These are phyloP conservation scores for Xerocomus nothofagi DNA, from an alignment of 1,284 basidiomycete genomes.

Conservation along the genomic window DNA sequence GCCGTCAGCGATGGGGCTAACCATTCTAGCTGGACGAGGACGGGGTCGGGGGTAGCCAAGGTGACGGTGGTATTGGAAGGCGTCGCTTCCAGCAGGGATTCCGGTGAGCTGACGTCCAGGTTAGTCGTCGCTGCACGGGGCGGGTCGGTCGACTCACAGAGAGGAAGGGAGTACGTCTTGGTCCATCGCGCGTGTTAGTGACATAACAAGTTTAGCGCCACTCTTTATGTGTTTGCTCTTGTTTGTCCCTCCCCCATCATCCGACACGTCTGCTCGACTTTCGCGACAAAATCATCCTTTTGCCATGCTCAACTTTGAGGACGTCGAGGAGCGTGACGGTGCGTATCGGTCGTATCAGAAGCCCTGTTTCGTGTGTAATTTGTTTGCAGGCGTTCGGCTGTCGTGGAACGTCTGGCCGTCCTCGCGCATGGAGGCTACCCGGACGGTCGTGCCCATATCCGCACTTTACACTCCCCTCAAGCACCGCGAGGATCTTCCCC, in stretches of 20 bases:
- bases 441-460: slow-evolving; percentile 97
- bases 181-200: not conserved
- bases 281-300: slow-evolving; percentile 3
- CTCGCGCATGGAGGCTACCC: slow-evolving; percentile 94
- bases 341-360: slow-evolving; percentile 15
- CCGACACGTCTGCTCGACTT: slow-evolving; percentile 26
- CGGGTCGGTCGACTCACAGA: not conserved
- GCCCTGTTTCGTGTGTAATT: not conserved
- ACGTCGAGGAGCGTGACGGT: slow-evolving; percentile 67
- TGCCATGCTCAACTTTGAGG: slow-evolving; percentile 52
- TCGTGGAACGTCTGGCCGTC: slow-evolving; percentile 99
- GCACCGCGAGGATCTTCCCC: slow-evolving; percentile 91
- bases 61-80: slow-evolving; percentile 25
- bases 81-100: slow-evolving; percentile 4
- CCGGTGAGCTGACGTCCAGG: not conserved
- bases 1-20: not conserved
- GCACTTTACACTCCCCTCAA: slow-evolving; percentile 98
- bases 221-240: slow-evolving; percentile 24
- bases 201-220: not conserved
- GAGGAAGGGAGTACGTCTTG: not conserved
- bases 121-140: not conserved
- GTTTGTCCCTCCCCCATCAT: slow-evolving; percentile 16
- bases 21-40: slow-evolving; percentile 14
- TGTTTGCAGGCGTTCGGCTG: slow-evolving; percentile 72
- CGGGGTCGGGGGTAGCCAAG: slow-evolving; percentile 16